Evolutionary conservation across 2,329 filamentous ascomycete species (phyloP).

Genomic region (Pyrenochaeta sp.): DNA sequence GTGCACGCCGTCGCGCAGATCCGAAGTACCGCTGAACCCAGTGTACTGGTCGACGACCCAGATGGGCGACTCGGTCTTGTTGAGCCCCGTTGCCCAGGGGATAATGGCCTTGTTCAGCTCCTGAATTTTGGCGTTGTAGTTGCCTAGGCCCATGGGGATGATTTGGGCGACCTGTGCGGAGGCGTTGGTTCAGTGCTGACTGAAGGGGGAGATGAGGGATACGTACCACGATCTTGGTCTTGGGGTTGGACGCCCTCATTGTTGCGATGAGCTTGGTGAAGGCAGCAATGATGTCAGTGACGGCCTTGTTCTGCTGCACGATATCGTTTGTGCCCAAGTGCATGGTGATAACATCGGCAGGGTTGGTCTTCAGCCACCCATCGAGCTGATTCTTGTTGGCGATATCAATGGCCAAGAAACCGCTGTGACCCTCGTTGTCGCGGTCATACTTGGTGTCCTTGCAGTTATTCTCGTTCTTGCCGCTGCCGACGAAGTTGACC

Average conservation of each 20-base stretch:
- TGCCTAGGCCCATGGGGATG: conserved; percentile 43
- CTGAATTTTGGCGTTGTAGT: conserved; percentile 49
- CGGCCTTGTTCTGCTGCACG: conserved; percentile 47
- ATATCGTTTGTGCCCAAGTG: conserved; percentile 56
- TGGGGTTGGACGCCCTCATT: conserved; percentile 52
- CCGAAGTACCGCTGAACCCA: conserved; percentile 42
- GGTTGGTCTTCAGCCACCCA: conserved; percentile 53
- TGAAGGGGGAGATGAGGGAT: not conserved
- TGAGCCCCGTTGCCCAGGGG: conserved; percentile 49
- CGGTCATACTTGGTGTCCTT: conserved; percentile 51
- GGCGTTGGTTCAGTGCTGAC: no score
- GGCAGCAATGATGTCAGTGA: conserved; percentile 50
- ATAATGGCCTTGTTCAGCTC: conserved; percentile 50
- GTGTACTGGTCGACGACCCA: conserved; percentile 55
- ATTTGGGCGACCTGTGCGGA: conserved; percentile 51
- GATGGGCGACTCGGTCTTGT: conserved; percentile 50
- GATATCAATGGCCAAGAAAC: conserved; percentile 55
- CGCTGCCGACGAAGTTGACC: conserved; percentile 51
- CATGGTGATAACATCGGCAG: conserved; percentile 57
- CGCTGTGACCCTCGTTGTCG: conserved; percentile 56
- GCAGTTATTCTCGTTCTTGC: conserved; percentile 43
- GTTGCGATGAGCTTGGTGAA: conserved; percentile 51
- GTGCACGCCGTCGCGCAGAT: conserved; percentile 52
- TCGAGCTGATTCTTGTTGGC: conserved; percentile 53
- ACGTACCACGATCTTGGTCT: conserved; percentile 55